Percentiles rank a stretch among this genome's conserved stretches.
Evolutionary conservation across 208 protist genomes (phyloP).

Genomic region (Crithidia fasciculata): DNA sequence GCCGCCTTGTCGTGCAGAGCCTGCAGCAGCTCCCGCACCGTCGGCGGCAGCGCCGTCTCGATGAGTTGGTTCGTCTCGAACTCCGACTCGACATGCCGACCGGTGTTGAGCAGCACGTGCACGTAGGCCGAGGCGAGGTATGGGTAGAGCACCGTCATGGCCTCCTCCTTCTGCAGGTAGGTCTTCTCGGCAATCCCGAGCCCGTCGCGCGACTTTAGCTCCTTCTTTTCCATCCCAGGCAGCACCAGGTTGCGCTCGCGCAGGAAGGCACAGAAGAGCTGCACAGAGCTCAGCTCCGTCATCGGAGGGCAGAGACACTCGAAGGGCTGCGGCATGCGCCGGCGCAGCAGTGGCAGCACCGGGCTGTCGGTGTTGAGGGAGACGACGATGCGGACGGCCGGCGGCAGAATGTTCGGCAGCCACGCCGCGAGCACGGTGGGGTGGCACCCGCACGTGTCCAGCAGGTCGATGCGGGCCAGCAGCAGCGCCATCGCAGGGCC

Average conservation of each 20-base stretch:
- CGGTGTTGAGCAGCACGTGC: constrained; percentile 39
- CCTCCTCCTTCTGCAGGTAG: constrained; percentile 78
- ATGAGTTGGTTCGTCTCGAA: constrained; percentile 57
- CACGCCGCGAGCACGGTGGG: constrained; percentile 55
- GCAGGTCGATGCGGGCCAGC: constrained; percentile 54
- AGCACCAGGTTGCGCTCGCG: constrained; percentile 35
- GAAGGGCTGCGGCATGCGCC: constrained; percentile 81
- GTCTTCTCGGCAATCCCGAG: constrained; percentile 62
- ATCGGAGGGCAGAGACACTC: constrained; percentile 75
- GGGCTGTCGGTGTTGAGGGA: constrained; percentile 72
- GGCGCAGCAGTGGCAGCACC: constrained; percentile 66
- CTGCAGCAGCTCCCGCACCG: constrained; percentile 50
- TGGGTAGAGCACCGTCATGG: constrained; percentile 55
- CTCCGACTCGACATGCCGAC: constrained; percentile 40
- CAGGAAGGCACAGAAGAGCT: constrained; percentile 48
- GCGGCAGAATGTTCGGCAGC: constrained; percentile 72
- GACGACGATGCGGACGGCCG: constrained; percentile 58
- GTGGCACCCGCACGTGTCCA: constrained; percentile 66
- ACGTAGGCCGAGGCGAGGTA: constrained; percentile 61
- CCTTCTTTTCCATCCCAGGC: constrained; percentile 40
- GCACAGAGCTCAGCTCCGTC: constrained; percentile 46
- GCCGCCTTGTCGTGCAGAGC: constrained; percentile 48
- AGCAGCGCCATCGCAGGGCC: constrained; percentile 62
- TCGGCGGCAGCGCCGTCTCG: constrained; percentile 54
- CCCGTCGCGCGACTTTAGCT: constrained; percentile 29